Percentiles rank a stretch among this genome's conserved stretches.
These are phyloP conservation scores for Metschnikowia corniflorae DNA, from an alignment of 805 yeast genomes.

Conservation along the genomic window DNA sequence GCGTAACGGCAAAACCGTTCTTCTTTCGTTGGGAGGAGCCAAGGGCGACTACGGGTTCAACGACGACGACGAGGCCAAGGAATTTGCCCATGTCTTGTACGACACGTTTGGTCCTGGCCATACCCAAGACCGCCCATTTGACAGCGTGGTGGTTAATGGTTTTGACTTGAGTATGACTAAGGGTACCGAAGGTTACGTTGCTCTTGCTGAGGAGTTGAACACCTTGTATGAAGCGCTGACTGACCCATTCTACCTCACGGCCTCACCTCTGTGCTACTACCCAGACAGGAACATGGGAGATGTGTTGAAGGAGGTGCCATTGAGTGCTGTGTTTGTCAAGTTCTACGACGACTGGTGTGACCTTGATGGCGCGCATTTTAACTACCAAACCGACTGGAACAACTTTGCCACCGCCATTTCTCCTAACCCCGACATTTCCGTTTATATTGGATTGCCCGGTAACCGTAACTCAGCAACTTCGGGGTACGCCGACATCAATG, in stretches of 20 bases:
- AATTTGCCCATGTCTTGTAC: constrained; percentile 46
- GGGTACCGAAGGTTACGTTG: constrained; percentile 15
- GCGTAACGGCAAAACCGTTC: constrained; percentile 8
- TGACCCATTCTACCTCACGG: constrained; percentile 25
- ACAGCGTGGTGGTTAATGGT: constrained; percentile 67
- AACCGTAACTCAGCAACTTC: constrained; percentile 47
- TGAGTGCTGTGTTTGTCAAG: constrained; percentile 82
- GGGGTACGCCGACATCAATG: constrained; percentile 45
- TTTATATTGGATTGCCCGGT: constrained; percentile 72
- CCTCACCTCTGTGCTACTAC: constrained; percentile 90
- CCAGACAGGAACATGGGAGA: constrained; percentile 59
- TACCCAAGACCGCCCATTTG: constrained; percentile 22
- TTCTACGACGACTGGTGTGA: constrained; percentile 81
- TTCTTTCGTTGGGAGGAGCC: constrained; percentile 47
- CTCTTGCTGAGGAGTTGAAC: constrained; percentile 36
- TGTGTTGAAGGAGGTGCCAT: constrained; percentile 44
- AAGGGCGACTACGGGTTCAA: constrained; percentile 53
- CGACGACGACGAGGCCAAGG: constrained; percentile 51
- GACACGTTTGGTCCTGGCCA: constrained; percentile 38
- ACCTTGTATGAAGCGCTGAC: constrained; percentile 19
- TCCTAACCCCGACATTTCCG: constrained; percentile 65
- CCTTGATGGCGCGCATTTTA: constrained; percentile 41
- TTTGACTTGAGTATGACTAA: constrained; percentile 63
- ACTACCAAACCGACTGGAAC: constrained; percentile 64
- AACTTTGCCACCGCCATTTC: constrained; percentile 54